These are phyloP conservation scores for Chlamydomonas eustigma DNA, from an alignment of 139 green algal species.

Conservation along the genomic window DNA sequence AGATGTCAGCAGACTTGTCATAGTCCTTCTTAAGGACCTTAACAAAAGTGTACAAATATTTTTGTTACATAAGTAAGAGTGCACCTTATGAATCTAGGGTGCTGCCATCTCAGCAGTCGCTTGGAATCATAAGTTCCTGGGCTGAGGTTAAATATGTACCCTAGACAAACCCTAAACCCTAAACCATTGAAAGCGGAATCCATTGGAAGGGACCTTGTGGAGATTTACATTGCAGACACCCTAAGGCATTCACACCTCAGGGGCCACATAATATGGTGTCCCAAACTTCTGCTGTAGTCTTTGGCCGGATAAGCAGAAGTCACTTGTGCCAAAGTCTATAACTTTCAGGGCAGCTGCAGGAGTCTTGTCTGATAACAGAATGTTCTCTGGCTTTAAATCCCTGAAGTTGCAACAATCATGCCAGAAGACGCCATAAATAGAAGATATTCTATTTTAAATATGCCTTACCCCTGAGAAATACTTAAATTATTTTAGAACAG, in stretches of 20 bases:
- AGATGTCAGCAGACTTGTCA: constrained; percentile 20
- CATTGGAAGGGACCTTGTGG: no score
- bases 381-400: constrained; percentile 91
- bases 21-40: constrained; percentile 45
- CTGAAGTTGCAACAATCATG: background rate
- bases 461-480: no score
- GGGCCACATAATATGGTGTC: constrained; percentile 88
- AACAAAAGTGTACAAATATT: no score
- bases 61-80: no score
- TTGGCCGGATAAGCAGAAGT: constrained; percentile 78
- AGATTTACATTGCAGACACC: no score
- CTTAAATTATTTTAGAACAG: no score
- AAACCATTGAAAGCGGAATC: no score
- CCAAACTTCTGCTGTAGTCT: constrained; percentile 72
- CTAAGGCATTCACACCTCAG: constrained; percentile 59
- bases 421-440: background rate
- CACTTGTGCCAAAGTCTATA: constrained; percentile 89
- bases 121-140: no score
- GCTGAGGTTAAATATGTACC: no score
- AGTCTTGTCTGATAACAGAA: constrained; percentile 73
- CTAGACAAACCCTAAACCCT: background rate
- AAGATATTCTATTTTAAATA: no score
- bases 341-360: constrained; percentile 65
- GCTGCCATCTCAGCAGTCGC: no score
- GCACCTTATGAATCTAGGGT: no score